Conservation (phyloP, 768 basidiomycete genomes). For the Rhizopogon vesiculosus region DNA sequence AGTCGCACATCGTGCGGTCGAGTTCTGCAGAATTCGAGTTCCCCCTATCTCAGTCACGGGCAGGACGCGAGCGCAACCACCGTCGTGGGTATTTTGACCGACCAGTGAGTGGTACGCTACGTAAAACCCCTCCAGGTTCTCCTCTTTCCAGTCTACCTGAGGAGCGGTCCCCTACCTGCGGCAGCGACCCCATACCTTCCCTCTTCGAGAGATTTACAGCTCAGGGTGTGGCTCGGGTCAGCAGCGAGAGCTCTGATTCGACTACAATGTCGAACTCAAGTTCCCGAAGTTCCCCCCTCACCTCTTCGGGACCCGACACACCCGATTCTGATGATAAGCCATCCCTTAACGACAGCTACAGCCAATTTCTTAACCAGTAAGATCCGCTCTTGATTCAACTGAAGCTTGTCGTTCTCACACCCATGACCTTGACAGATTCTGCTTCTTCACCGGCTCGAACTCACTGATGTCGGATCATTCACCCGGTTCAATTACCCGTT, state of each 20-base stretch:
- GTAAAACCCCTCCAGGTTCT: slow-evolving; percentile 1
- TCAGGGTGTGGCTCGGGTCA: slow-evolving; percentile 12
- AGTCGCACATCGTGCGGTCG: slow-evolving; percentile 13
- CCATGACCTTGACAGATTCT: slow-evolving; percentile 46
- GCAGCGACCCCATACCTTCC: not conserved
- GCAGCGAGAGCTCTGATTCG: slow-evolving; percentile 41
- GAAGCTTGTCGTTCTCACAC: slow-evolving; percentile 3
- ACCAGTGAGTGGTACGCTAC: slow-evolving; percentile 19
- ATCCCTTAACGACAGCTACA: slow-evolving; percentile 37
- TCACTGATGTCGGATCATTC: slow-evolving; percentile 23
- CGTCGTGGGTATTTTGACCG: slow-evolving; percentile 54
- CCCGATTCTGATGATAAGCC: slow-evolving; percentile 6
- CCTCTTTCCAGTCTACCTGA: not conserved
- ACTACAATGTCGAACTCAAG: slow-evolving; percentile 38
- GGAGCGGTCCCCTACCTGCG: not conserved
- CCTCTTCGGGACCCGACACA: slow-evolving; percentile 33
- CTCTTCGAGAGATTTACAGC: not conserved
- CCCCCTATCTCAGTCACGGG: slow-evolving; percentile 18
- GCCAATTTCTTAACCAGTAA: slow-evolving; percentile 61
- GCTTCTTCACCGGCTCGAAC: slow-evolving; percentile 71
- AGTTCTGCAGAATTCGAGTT: slow-evolving; percentile 24
- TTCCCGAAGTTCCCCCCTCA: slow-evolving; percentile 38
- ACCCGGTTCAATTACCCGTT: slow-evolving; percentile 28
- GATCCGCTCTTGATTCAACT: slow-evolving; percentile 16
- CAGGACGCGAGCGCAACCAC: slow-evolving; percentile 41